phyloP scores from a whole-genome alignment of 2,329 filamentous ascomycete genomes.

The Exophiala bonariae region DNA sequence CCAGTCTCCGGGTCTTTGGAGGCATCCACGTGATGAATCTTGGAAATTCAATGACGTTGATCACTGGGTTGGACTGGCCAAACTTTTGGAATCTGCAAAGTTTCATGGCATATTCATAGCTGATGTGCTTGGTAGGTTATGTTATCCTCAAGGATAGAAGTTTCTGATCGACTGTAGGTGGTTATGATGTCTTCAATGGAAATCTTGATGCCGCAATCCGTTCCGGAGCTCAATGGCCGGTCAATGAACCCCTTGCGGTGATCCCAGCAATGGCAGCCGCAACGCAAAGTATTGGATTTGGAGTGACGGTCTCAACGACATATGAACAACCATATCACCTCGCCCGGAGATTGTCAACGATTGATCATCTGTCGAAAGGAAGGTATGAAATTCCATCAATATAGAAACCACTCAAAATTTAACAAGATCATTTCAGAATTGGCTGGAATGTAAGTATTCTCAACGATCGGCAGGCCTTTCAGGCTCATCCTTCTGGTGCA shows the following conservation, averaged over 20 bases:
- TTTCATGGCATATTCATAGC: constrained; percentile 69
- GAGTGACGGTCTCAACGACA: constrained; percentile 66
- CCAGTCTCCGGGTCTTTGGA: constrained; percentile 60
- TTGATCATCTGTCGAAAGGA: constrained; percentile 66
- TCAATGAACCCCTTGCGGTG: constrained; percentile 67
- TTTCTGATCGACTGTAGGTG: constrained; percentile 39
- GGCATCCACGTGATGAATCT: constrained; percentile 65
- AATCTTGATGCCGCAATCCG: constrained; percentile 61
- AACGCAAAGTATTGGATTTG: constrained; percentile 67
- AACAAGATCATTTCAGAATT: constrained; percentile 37
- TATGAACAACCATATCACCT: constrained; percentile 70
- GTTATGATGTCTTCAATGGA: constrained; percentile 68
- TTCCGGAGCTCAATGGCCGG: constrained; percentile 68
- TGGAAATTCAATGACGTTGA: constrained; percentile 60
- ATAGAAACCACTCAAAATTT: neutral
- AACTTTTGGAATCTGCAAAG: constrained; percentile 61
- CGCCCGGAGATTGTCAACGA: constrained; percentile 62
- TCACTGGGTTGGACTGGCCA: constrained; percentile 62
- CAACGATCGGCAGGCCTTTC: constrained; percentile 20
- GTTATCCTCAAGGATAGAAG: neutral
- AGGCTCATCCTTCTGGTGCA: constrained; percentile 24
- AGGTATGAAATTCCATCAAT: constrained; percentile 33
- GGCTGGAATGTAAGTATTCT: constrained; percentile 54
- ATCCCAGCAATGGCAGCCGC: constrained; percentile 68
- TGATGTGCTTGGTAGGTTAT: constrained; percentile 57